Evolutionary conservation across 176 grass and related monocot genomes (phyloP).

Genomic region (Carex parvula): DNA sequence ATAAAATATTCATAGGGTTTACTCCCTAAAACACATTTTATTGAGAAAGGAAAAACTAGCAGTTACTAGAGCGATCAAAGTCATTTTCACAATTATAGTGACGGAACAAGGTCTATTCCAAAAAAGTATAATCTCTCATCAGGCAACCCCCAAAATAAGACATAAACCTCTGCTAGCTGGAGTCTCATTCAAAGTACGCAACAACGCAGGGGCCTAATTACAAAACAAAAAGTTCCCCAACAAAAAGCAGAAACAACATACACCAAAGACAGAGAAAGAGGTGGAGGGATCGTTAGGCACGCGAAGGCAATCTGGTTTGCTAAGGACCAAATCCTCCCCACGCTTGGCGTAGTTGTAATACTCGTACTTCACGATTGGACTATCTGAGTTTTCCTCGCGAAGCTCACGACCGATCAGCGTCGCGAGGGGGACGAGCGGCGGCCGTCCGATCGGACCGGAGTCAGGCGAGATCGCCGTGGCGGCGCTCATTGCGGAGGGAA

Average conservation of each 20-base stretch:
- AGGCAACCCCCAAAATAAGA: not conserved
- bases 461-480: constrained; percentile 24
- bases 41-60: not conserved
- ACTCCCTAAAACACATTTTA: not conserved
- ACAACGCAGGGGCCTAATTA: not conserved
- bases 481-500: constrained; percentile 17
- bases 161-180: not conserved
- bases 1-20: not conserved
- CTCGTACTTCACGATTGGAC: constrained; percentile 62
- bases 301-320: constrained; percentile 81
- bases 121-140: not conserved
- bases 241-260: constrained; percentile 28
- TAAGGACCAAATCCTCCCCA: constrained; percentile 91
- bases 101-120: not conserved
- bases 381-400: constrained; percentile 64
- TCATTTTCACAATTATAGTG: constrained; percentile 1
- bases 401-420: constrained; percentile 75
- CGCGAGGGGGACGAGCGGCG: constrained; percentile 50
- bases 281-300: constrained; percentile 58
- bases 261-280: constrained; percentile 87
- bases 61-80: not conserved
- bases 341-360: constrained; percentile 85
- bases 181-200: not conserved
- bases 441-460: constrained; percentile 27
- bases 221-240: not conserved